Conservation (phyloP, 305 asterid species). For the Fraxinus xanthoxyloides region DNA sequence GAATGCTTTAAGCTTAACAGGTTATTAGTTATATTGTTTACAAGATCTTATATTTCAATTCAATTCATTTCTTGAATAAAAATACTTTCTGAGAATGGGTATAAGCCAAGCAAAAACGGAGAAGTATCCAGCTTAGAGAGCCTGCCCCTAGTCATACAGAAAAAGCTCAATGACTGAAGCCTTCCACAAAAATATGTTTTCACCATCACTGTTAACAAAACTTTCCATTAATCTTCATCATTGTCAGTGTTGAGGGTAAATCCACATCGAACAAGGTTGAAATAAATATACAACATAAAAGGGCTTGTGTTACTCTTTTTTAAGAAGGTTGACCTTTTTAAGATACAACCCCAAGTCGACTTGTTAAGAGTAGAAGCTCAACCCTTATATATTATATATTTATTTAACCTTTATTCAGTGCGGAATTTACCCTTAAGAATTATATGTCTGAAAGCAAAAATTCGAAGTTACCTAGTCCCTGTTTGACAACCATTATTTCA, state of each 20-base stretch:
- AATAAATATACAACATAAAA: not conserved
- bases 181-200: not conserved
- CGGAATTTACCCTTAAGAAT: not conserved
- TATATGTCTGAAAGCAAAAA: not conserved
- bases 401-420: not conserved
- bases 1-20: constrained; percentile 94
- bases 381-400: not conserved
- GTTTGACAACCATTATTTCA: not conserved
- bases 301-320: not conserved
- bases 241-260: not conserved
- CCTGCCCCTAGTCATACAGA: not conserved
- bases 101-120: not conserved
- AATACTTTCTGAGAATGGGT: constrained; percentile 15
- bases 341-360: not conserved
- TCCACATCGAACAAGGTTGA: not conserved
- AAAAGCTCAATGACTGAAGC: constrained; percentile 4
- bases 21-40: constrained; percentile 32
- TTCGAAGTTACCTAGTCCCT: not conserved
- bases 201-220: not conserved
- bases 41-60: constrained; percentile 3
- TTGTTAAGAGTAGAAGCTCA: not conserved
- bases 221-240: not conserved
- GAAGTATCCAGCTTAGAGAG: not conserved
- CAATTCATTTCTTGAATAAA: not conserved
- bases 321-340: not conserved